Base-by-base conservation (phyloP, 2,329 filamentous ascomycete species). In the Herpomyces periplanetae region DNA sequence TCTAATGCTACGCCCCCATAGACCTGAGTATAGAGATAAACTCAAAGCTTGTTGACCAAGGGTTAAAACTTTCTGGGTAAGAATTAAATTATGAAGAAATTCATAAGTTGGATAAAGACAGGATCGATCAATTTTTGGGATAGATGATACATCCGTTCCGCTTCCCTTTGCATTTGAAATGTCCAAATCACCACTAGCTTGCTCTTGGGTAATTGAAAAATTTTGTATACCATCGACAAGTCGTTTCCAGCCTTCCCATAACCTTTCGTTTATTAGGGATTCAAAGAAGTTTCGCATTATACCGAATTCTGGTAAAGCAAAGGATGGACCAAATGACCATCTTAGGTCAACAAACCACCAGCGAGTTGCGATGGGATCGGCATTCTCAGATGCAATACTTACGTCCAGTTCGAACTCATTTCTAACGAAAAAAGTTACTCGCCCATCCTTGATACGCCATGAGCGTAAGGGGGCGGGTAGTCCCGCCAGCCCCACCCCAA, bases 331-430 rank as follows among this genome's bases (percentile, higher is more conserved):
- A 34, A 85, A 96, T 7, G 58, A 42, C 28, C 85, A 71, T 23
- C 73, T 56, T 30, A 91, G 58, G 35, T 91, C 73, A 25, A 91
- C 65, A 33, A 91, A 87, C 47, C 64, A 88, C 33, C 85, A 84
- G 30, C 84, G 73, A 20, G 64, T 62, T 13, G 57, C 46, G n/a
- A n/a, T n/a, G 8, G 59, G 53, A 27, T 80, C 62, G n/a, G n/a
- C n/a, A n/a, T n/a, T n/a, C 32, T 91, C 73, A 28, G 73, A 63
- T 8, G 65, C 68, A 25, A 91, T 64, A 1, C 71, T 73, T 19
- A 96, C 49, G 33, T 91, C 80, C 9, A 91, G 54, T 35, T 91
- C 75, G 30, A 88, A 88, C 35, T 91, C 75, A 20, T 54, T 53
- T 2, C 53, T 43, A 1, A 91, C 64, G 17, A 45, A 51, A 35